Base-by-base conservation (phyloP, 768 basidiomycete species). In the Lactarius pseudohatsudake region DNA sequence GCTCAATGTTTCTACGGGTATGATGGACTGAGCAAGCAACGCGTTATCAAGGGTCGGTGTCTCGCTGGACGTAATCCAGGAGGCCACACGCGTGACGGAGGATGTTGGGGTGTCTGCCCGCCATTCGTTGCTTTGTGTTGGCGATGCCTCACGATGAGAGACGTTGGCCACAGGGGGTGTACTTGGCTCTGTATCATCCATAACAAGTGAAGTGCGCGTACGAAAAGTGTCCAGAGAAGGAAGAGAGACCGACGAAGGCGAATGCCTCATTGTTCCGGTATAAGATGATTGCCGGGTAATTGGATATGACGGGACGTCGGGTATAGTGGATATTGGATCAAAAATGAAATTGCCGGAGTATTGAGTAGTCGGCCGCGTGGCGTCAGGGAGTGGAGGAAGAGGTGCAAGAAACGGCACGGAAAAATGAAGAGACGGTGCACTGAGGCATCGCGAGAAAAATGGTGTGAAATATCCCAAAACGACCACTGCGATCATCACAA, bases 1-100 rank as follows among this genome's bases (percentile, higher is more conserved):
- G 62, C 76, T 76, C 5, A 87, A 57, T 41, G 30, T 62, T 22
- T 69, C 58, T n/a, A 61, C 34, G 1, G 70, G 70, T 22, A 70
- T 32, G 13, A 70, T 50, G 18, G 70, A 70, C 36, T 66, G 67
- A 26, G 70, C 68, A 41, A 55, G 64, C 8, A 60, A 47, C n/a
- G 57, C 54, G 26, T 65, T 69, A 20, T 69, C 70, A 55, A 70
- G 60, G 5, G 61, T 66, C 4, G 70, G 64, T 4, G 68, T 65
- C 41, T 70, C 70, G 34, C 64, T 65, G 18, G 64, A 61, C 3
- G 64, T 59, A 36, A 64, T 64, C 66, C 66, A 67, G 45, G 66
- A 67, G 22, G 50, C 58, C 13, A 60, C 66, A 56, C 36, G 66
- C 26, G 41, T 67, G 20, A 60, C 28, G 20, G 66, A 45, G 16